A percentile compares a stretch with the other conserved stretches of the same genome.
Evolutionary conservation across 1,284 basidiomycete species (phyloP).

Genomic region (Leccinum pachyderme): DNA sequence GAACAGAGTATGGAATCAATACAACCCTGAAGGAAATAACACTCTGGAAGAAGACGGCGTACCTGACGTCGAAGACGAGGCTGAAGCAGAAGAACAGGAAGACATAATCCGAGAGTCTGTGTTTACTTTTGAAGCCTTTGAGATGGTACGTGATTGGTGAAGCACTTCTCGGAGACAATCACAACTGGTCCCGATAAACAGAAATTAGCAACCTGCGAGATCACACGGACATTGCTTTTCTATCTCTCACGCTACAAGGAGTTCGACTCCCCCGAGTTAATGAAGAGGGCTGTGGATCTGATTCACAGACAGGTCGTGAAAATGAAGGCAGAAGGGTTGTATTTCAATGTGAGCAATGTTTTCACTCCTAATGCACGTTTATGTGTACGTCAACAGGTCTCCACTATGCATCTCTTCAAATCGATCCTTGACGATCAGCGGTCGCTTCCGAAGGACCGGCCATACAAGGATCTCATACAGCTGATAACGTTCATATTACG

Average conservation of each 20-base stretch:
- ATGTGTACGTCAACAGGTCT: slow-evolving; percentile 58
- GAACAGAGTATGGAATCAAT: slow-evolving; percentile 13
- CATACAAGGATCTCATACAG: slow-evolving; percentile 79
- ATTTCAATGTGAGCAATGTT: slow-evolving; percentile 73
- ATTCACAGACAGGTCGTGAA: slow-evolving; percentile 88
- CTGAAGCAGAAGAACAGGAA: slow-evolving; percentile 55
- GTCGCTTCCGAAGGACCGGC: slow-evolving; percentile 70
- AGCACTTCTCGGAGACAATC: slow-evolving; percentile 15
- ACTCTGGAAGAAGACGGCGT: slow-evolving; percentile 57
- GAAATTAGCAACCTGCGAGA: slow-evolving; percentile 85
- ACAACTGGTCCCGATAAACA: slow-evolving; percentile 28
- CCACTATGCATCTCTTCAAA: slow-evolving; percentile 82
- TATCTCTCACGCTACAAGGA: slow-evolving; percentile 83
- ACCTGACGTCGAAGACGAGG: slow-evolving; percentile 66
- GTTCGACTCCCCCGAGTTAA: slow-evolving; percentile 73
- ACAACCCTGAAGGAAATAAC: slow-evolving; percentile 32
- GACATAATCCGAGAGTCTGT: slow-evolving; percentile 77
- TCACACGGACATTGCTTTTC: slow-evolving; percentile 77
- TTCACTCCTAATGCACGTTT: slow-evolving; percentile 10
- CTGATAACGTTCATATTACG: slow-evolving; percentile 84
- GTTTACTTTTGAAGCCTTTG: slow-evolving; percentile 88
- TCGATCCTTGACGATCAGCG: slow-evolving; percentile 75
- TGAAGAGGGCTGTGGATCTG: slow-evolving; percentile 83
- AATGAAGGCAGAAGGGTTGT: slow-evolving; percentile 87
- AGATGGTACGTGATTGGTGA: slow-evolving; percentile 60